Evolutionary conservation across 129 eudicot species (phyloP), one percentile per base, ranked within the genome.

Genomic region (Centaurea solstitialis): DNA sequence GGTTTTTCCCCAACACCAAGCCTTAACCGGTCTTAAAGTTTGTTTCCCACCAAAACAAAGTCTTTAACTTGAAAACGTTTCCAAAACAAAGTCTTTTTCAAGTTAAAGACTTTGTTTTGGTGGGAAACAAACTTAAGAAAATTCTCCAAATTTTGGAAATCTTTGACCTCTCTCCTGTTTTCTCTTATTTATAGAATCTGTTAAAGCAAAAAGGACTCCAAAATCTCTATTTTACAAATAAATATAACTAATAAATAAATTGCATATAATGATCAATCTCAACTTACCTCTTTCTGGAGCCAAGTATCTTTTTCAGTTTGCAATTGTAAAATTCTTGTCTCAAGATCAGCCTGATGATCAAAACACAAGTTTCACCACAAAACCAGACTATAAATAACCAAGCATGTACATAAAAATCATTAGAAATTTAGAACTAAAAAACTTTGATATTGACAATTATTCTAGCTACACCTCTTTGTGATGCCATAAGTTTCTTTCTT

Each of bases 211-310:
- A 57, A 57, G 7, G n/a, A 4, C 65, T 57, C 65, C 23, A 17
- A 57, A 57, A 57, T 57, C 65, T 57, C 22, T 57, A 57, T n/a
- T 57, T 57, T 38, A 20, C 10, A 39, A 12, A 65, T 76, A 64
- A 72, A 24, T 26, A 57, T 72, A 62, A 33, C 13, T 33, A 5
- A 70, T 23, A 33, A 28, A 66, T 30, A 70, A 74, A 73, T 50
- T 68, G 68, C 78, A 62, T 74, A 15, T 15, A 40, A 33, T 28
- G 37, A 74, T 41, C 41, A 65, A 59, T 79, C 73, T 72, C 45
- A 53, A 76, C 79, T 85, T 70, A 91, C 98, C 98, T 91, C 98
- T 88, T 89, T 91, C 70, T 82, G 88, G 79, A 86, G 76, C 94
- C 94, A 91, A 1, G 80, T 72, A 13, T 86, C 81, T 74, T 87